Evolutionary conservation across 352 stramenopile species (phyloP).

Genomic region (Pythium phragmitis): DNA sequence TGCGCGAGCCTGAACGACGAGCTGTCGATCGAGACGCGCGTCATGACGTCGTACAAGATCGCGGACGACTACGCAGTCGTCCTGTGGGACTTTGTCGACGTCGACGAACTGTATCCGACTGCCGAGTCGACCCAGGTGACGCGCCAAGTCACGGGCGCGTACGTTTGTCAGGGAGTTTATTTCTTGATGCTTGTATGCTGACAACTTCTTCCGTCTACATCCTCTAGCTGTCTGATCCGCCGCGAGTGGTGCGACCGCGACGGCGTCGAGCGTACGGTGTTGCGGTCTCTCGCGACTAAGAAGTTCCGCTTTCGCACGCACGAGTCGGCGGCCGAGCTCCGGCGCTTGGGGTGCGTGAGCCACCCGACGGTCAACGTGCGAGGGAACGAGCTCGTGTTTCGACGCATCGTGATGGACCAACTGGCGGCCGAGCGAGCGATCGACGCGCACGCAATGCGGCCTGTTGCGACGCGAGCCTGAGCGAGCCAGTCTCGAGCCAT

Average conservation of each 20-base stretch:
- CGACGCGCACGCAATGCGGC: not conserved
- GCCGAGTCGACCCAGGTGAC: not conserved
- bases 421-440: not conserved
- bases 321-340: not conserved
- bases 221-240: slow-evolving; percentile 9
- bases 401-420: slow-evolving; percentile 10
- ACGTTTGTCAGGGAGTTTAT: not conserved
- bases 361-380: not conserved
- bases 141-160: slow-evolving; percentile 7
- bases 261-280: slow-evolving; percentile 1
- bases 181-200: not conserved
- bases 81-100: slow-evolving; percentile 21
- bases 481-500: too few species aligned
- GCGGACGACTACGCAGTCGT: slow-evolving; percentile 11
- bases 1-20: not conserved
- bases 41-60: slow-evolving; percentile 12
- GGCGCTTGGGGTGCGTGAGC: not conserved
- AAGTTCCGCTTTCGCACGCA: slow-evolving; percentile 7
- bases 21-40: slow-evolving; percentile 10
- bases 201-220: not conserved
- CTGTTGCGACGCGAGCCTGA: too few species aligned
- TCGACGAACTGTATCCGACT: slow-evolving; percentile 11
- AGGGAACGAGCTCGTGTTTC: slow-evolving; percentile 7
- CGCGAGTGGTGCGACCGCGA: slow-evolving; percentile 6
- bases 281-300: slow-evolving; percentile 3